A percentile compares a stretch with the other conserved stretches of the same genome.
Evolutionary conservation across 331 rosid genomes (phyloP).

Genomic region (Quercus phellos): DNA sequence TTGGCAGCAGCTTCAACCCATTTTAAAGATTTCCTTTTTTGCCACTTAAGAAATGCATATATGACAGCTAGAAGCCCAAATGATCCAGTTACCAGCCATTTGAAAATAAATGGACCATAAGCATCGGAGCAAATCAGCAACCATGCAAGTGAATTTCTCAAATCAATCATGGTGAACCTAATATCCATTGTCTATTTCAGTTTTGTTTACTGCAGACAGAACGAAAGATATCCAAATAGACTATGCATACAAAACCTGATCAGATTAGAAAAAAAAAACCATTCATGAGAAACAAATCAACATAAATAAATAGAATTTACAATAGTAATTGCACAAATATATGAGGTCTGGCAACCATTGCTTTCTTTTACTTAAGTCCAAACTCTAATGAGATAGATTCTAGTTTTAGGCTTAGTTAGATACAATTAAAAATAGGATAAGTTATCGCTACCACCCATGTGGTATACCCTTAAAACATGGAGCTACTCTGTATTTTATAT

Average conservation of each 20-base stretch:
- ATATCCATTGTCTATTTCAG: background rate
- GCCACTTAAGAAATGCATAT: conserved; percentile 64
- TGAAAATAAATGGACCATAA: conserved; percentile 42
- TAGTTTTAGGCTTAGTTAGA: too few species aligned
- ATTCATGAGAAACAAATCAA: background rate
- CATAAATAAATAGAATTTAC: background rate
- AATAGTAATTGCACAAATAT: background rate
- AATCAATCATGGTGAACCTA: conserved; percentile 35
- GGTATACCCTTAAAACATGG: too few species aligned
- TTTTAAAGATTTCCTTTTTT: conserved; percentile 54
- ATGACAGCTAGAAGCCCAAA: conserved; percentile 56
- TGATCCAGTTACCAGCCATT: conserved; percentile 64
- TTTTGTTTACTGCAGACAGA: background rate
- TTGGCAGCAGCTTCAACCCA: conserved; percentile 81
- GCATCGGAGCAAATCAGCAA: conserved; percentile 29
- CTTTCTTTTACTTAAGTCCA: background rate
- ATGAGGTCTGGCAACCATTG: background rate
- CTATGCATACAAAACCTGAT: conserved; percentile 34
- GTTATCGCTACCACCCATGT: too few species aligned
- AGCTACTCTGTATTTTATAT: too few species aligned
- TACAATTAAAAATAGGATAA: too few species aligned
- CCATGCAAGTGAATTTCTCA: conserved; percentile 40
- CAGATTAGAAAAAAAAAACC: background rate
- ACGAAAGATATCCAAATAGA: conserved; percentile 11
- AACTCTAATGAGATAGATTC: background rate